Evolutionary conservation across 1,284 basidiomycete genomes (phyloP).

Genomic region (Boletus sp.): DNA sequence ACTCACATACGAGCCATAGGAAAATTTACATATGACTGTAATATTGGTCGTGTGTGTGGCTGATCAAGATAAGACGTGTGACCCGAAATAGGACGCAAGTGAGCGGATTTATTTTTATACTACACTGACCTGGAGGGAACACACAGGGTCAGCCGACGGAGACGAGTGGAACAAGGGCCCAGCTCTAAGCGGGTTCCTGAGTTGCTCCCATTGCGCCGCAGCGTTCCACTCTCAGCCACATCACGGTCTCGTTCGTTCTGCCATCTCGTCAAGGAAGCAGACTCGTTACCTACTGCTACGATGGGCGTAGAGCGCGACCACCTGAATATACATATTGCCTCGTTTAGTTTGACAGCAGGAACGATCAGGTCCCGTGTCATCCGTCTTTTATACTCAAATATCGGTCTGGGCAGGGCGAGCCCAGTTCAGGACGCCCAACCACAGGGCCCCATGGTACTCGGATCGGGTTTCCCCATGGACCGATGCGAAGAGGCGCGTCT

Average conservation of each 20-base stretch:
- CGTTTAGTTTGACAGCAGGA: background rate
- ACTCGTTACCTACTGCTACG: background rate
- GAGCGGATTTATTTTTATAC: background rate
- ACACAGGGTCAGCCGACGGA: constrained; percentile 4
- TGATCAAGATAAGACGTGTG: too few species aligned
- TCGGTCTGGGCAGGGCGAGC: too few species aligned
- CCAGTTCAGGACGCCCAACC: too few species aligned
- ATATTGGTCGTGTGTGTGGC: too few species aligned
- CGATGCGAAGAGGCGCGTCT: too few species aligned
- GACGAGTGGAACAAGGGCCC: background rate
- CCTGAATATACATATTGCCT: too few species aligned
- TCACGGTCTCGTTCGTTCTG: background rate
- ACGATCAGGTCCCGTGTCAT: background rate
- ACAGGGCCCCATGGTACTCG: too few species aligned
- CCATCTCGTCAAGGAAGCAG: background rate
- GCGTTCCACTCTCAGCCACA: background rate
- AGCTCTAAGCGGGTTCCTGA: background rate
- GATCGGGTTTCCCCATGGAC: too few species aligned
- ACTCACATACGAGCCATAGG: constrained; percentile 1
- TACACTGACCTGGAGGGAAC: too few species aligned
- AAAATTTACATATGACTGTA: too few species aligned
- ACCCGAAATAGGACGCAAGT: background rate
- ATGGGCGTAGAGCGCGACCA: too few species aligned
- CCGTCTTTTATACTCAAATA: too few species aligned
- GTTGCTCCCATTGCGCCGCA: background rate